phyloP scores from a whole-genome alignment of 805 yeast species.

The Nakazawaea ambrosiae region DNA sequence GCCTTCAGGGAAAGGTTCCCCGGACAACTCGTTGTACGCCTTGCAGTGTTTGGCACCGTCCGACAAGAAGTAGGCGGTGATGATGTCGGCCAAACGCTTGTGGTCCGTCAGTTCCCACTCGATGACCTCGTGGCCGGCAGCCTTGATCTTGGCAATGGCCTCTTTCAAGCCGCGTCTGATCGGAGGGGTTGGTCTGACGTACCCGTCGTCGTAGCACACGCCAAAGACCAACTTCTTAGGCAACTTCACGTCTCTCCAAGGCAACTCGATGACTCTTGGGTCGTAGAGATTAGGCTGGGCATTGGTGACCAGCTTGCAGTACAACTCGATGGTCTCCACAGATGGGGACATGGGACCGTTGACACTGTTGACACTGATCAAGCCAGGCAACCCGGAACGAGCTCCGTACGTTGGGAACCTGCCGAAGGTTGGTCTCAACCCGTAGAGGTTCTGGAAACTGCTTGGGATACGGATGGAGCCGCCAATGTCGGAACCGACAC shows the following conservation, averaged over 20 bases:
- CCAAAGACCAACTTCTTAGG: constrained; percentile 35
- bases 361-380: constrained; percentile 34
- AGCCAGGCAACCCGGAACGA: constrained; percentile 28
- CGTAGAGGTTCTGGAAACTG: constrained; percentile 31
- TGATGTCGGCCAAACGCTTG: constrained; percentile 24
- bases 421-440: constrained; percentile 38
- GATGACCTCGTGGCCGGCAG: constrained; percentile 44
- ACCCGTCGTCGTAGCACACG: constrained; percentile 33
- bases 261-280: constrained; percentile 31
- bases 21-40: constrained; percentile 27
- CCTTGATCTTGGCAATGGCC: constrained; percentile 22
- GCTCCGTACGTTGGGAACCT: constrained; percentile 32
- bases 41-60: constrained; percentile 37
- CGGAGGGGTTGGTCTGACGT: constrained; percentile 43
- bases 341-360: constrained; percentile 41
- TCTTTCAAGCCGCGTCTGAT: constrained; percentile 36
- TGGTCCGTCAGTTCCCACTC: constrained; percentile 39
- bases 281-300: constrained; percentile 37
- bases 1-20: constrained; percentile 37
- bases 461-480: constrained; percentile 46
- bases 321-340: constrained; percentile 30
- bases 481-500: constrained; percentile 51
- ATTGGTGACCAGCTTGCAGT: constrained; percentile 21
- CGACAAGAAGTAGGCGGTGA: constrained; percentile 32
- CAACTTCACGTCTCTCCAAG: constrained; percentile 31